Percentiles rank a stretch among this genome's conserved stretches.
phyloP scores from a whole-genome alignment of 23 red algal genomes.

The Gracilaria gracilis region DNA sequence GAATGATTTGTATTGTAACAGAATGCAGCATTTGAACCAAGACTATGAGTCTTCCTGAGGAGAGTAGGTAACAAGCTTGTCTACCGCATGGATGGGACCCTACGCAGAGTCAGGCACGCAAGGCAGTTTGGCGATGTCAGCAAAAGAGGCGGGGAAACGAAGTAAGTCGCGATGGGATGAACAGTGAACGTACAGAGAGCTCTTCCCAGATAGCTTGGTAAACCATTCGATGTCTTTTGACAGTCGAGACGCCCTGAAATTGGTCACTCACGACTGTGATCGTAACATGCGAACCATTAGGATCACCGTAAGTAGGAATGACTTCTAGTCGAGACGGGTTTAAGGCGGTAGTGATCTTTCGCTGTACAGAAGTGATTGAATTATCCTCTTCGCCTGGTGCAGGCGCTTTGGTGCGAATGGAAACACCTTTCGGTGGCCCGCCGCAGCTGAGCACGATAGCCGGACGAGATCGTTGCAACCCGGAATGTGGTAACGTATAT shows the following conservation, averaged over 20 bases:
- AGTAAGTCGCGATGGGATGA: neutral
- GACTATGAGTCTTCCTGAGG: constrained; percentile 71
- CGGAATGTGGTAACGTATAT: neutral
- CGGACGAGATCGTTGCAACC: neutral
- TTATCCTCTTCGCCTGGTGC: constrained; percentile 36
- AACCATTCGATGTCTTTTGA: constrained; percentile 91
- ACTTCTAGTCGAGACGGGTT: constrained; percentile 71
- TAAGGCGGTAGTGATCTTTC: constrained; percentile 63
- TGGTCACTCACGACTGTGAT: constrained; percentile 84
- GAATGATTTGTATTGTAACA: constrained; percentile 52
- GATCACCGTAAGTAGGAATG: constrained; percentile 88
- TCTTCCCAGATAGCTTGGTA: constrained; percentile 99
- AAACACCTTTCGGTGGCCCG: constrained; percentile 13
- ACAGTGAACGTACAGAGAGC: constrained; percentile 54
- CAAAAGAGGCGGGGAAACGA: neutral
- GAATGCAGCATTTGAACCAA: neutral
- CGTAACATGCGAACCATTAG: constrained; percentile 92
- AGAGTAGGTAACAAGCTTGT: constrained; percentile 80
- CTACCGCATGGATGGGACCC: constrained; percentile 96
- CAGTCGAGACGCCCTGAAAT: constrained; percentile 78
- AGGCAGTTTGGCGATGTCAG: constrained; percentile 36
- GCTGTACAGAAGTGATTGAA: constrained; percentile 32
- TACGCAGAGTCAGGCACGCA: neutral
- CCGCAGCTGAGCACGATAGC: neutral
- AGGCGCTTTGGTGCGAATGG: constrained; percentile 31